Conservation (phyloP, 352 stramenopile species). For the Globisporangium uncinulatum region DNA sequence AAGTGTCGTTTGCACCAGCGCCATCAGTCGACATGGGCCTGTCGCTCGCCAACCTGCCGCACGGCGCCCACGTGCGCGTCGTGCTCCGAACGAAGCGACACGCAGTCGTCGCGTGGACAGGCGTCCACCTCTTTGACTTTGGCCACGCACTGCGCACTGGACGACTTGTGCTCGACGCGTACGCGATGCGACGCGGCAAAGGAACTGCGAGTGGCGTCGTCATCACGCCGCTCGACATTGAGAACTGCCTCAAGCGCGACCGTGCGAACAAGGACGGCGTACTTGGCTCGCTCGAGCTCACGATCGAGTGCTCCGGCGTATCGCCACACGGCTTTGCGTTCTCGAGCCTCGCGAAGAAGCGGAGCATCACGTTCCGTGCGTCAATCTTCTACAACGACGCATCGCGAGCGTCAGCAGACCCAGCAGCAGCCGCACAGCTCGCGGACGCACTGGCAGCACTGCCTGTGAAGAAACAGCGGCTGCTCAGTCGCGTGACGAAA, state of each 20-base stretch:
- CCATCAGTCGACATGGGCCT: slow-evolving; percentile 18
- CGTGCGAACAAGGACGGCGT: slow-evolving; percentile 24
- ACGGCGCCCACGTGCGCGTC: slow-evolving; percentile 67
- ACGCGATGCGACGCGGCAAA: background rate
- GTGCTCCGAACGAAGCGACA: slow-evolving; percentile 40
- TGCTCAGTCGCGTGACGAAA: slow-evolving; percentile 45
- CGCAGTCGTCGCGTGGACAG: slow-evolving; percentile 47
- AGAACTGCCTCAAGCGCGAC: slow-evolving; percentile 53
- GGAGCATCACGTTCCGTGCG: slow-evolving; percentile 51
- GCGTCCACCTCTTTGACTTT: slow-evolving; percentile 79
- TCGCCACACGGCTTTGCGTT: slow-evolving; percentile 48
- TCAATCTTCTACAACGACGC: slow-evolving; percentile 55
- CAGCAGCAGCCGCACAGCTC: background rate
- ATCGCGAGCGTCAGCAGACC: too few species aligned
- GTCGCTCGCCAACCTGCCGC: slow-evolving; percentile 57
- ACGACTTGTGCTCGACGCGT: slow-evolving; percentile 30
- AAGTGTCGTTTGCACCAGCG: slow-evolving; percentile 4
- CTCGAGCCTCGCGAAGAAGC: slow-evolving; percentile 48
- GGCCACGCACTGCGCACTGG: slow-evolving; percentile 60
- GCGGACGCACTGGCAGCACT: slow-evolving; percentile 24
- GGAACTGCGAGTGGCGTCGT: slow-evolving; percentile 15
- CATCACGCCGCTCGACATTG: slow-evolving; percentile 61
- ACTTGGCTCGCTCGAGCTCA: slow-evolving; percentile 39
- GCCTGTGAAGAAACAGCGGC: slow-evolving; percentile 26
- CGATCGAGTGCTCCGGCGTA: slow-evolving; percentile 34